Evolutionary conservation across 495 filamentous ascomycete species (phyloP), one percentile per base, ranked within the genome.

Genomic region (Niebla homalea): DNA sequence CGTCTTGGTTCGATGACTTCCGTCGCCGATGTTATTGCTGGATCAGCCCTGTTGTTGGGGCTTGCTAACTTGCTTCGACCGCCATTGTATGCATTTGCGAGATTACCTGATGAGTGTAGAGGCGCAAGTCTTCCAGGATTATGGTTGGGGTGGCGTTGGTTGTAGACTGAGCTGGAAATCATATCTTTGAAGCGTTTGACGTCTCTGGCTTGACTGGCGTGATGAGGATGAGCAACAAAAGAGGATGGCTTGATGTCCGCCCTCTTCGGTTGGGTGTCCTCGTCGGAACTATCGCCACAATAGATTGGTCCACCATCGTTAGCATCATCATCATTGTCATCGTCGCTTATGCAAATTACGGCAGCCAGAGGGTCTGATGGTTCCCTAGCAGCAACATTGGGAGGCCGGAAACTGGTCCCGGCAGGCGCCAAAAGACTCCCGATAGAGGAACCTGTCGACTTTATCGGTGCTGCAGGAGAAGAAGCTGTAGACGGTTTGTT

Each of bases 201-300:
- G 18, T 57, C 23, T 29, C 51, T 52, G 3, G 67, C 57, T 18
- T 69, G 62, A 3, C 68, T 67, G 43, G 60, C 58, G 20, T 60
- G 64, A 29, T 62, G 55, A 3, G 26, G 19, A 4, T 59, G 53
- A 38, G 65, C 65, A 22, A 63, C 63, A 54, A 88, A 86, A 37
- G 70, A 79, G 0, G 83, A 75, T 8, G 86, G 85, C 46, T 78
- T 79, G 55, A 93, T 88, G 48, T 86, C 81, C 3, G 77, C 75
- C 35, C 64, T 71, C 11, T 61, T 60, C 2, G 62, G 70, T 26
- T 67, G 64, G 36, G 54, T 62, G 23, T 81, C 78, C 18, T 79
- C 75, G 29, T 76, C 75, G 8, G 77, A 80, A 18, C 78, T 80
- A 3, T 63, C 73, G 18, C 71, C 76, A 49, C 68, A 66, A 57